Evolutionary conservation across 768 basidiomycete genomes (phyloP).

Genomic region (Boletus fagicola): DNA sequence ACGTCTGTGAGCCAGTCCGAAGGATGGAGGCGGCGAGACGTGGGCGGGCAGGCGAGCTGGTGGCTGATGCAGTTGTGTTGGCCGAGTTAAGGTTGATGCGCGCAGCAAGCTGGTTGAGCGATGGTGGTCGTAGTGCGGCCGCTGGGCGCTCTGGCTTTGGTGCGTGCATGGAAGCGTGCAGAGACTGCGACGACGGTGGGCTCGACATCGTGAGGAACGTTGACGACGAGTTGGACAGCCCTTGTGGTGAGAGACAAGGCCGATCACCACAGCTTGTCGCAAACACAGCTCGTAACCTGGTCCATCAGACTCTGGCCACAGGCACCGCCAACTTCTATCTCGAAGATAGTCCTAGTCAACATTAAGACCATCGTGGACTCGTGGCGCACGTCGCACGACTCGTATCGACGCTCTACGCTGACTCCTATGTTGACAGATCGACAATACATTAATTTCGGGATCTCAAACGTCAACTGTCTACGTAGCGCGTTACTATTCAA

Average conservation of each 20-base stretch:
- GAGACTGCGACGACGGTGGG: constrained; percentile 29
- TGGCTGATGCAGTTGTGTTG: constrained; percentile 21
- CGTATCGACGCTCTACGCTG: neutral
- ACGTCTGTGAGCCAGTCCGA: constrained; percentile 57
- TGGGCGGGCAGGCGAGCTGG: constrained; percentile 46
- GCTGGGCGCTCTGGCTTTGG: constrained; percentile 40
- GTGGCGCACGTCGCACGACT: neutral
- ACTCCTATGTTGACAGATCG: neutral
- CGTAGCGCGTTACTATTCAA: neutral
- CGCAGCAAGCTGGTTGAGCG: constrained; percentile 79
- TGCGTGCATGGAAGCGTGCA: constrained; percentile 33
- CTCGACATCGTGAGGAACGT: constrained; percentile 29
- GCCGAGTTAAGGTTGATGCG: constrained; percentile 55
- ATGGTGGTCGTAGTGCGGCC: constrained; percentile 52
- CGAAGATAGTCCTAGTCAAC: neutral
- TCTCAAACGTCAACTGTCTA: neutral
- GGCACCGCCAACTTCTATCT: neutral
- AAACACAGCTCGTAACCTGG: neutral
- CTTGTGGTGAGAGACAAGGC: constrained; percentile 16
- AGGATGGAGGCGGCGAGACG: constrained; percentile 73
- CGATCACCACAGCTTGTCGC: neutral
- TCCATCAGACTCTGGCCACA: neutral
- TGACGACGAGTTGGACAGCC: constrained; percentile 13
- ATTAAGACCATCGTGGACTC: too few relatives aligned
- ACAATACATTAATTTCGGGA: neutral